phyloP scores from a whole-genome alignment of 2,329 filamentous ascomycete species.

The Chaetomiaceae sp. region DNA sequence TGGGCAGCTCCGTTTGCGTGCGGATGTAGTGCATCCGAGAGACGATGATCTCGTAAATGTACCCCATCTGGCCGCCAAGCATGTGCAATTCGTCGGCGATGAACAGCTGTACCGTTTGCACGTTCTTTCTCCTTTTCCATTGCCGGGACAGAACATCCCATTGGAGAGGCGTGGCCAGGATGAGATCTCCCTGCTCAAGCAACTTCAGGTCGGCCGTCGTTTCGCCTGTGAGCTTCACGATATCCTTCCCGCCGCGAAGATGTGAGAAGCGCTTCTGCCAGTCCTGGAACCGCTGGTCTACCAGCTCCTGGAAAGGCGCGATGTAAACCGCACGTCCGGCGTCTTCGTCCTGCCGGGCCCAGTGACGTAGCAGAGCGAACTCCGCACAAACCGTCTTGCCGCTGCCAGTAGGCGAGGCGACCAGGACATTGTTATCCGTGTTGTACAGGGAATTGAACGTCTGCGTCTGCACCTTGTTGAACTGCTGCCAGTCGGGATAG shows the following conservation, averaged over 20 bases:
- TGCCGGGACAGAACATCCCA: slow-evolving; percentile 96
- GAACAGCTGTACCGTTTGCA: slow-evolving; percentile 84
- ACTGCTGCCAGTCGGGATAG: slow-evolving; percentile 79
- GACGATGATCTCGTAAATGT: slow-evolving; percentile 94
- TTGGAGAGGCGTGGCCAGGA: slow-evolving; percentile 86
- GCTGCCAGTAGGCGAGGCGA: slow-evolving; percentile 88
- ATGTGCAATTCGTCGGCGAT: slow-evolving; percentile 95
- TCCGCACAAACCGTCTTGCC: slow-evolving; percentile 97
- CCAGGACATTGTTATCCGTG: slow-evolving; percentile 87
- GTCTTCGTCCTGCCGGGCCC: slow-evolving; percentile 63
- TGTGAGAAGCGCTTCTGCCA: slow-evolving; percentile 75
- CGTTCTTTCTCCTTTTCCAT: slow-evolving; percentile 94
- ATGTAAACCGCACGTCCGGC: slow-evolving; percentile 85
- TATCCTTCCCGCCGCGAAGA: slow-evolving; percentile 76
- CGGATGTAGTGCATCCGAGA: slow-evolving; percentile 97
- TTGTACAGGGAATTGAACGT: slow-evolving; percentile 91
- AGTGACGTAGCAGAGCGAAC: slow-evolving; percentile 85
- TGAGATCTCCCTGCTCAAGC: slow-evolving; percentile 79
- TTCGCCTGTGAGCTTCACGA: slow-evolving; percentile 92
- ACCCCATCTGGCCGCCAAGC: slow-evolving; percentile 79
- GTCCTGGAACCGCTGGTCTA: slow-evolving; percentile 75
- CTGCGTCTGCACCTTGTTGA: slow-evolving; percentile 98
- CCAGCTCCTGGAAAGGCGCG: slow-evolving; percentile 88
- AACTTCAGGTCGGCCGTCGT: slow-evolving; percentile 86
- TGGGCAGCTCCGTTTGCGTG: slow-evolving; percentile 74